Conservation (phyloP, 352 stramenopile genomes). For the Pythium aristosporum region DNA sequence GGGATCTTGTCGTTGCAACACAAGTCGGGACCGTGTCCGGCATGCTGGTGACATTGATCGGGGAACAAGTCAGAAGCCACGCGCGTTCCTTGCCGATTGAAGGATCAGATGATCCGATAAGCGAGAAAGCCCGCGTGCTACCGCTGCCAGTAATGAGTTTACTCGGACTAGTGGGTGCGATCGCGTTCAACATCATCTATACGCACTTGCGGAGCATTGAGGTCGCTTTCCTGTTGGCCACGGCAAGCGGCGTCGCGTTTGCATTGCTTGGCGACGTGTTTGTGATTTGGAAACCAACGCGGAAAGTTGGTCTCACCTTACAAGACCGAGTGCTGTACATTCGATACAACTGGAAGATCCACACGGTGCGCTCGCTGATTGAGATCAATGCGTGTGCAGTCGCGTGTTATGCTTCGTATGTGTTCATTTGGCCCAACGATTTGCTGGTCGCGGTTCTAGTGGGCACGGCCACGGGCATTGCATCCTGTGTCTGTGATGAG, state of each 20-base stretch:
- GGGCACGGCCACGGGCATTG: constrained; percentile 68
- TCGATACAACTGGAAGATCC: constrained; percentile 54
- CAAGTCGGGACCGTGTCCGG: constrained; percentile 81
- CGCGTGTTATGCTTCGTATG: constrained; percentile 67
- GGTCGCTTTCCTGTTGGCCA: constrained; percentile 79
- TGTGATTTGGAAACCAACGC: constrained; percentile 81
- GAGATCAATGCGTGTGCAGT: constrained; percentile 55
- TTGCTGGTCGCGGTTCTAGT: constrained; percentile 75
- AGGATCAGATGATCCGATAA: constrained; percentile 33
- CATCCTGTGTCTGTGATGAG: constrained; percentile 68
- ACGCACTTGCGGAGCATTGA: constrained; percentile 80
- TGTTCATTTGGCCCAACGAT: constrained; percentile 65
- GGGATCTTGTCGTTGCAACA: constrained; percentile 73
- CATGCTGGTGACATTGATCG: constrained; percentile 77
- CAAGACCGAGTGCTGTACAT: constrained; percentile 77
- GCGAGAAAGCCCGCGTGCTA: constrained; percentile 69
- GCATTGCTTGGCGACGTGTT: constrained; percentile 81
- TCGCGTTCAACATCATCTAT: constrained; percentile 89
- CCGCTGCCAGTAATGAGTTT: constrained; percentile 81
- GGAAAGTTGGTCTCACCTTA: constrained; percentile 74
- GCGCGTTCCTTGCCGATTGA: constrained; percentile 36
- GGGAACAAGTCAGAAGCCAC: constrained; percentile 69
- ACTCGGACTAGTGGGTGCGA: constrained; percentile 67
- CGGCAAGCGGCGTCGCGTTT: constrained; percentile 73
- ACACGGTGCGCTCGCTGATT: constrained; percentile 50